Evolutionary conservation across 768 basidiomycete species (phyloP).

Genomic region (Suillus hirtellus): DNA sequence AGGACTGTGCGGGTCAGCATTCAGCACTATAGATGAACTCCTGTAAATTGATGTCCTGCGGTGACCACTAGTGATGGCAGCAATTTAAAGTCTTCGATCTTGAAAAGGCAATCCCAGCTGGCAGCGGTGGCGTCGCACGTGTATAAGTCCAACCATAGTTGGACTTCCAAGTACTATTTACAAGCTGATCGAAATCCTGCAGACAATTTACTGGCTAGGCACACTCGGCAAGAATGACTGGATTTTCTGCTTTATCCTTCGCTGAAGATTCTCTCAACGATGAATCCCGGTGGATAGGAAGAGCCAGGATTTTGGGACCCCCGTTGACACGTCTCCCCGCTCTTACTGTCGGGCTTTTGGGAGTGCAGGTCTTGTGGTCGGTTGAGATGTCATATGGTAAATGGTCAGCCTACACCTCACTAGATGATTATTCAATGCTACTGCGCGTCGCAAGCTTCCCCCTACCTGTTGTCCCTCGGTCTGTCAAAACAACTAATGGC

Average conservation of each 20-base stretch:
- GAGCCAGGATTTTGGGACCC: slow-evolving; percentile 66
- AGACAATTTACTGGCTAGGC: neutral
- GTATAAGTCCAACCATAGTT: neutral
- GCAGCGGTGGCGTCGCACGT: neutral
- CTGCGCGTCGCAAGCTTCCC: slow-evolving; percentile 52
- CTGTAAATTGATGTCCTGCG: neutral
- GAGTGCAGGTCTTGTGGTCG: slow-evolving; percentile 90
- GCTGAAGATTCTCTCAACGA: slow-evolving; percentile 41
- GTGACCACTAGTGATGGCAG: slow-evolving; percentile 25
- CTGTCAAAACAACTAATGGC: slow-evolving; percentile 86
- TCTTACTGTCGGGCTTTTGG: slow-evolving; percentile 77
- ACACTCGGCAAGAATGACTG: slow-evolving; percentile 39
- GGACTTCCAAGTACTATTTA: neutral
- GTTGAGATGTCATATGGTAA: slow-evolving; percentile 91
- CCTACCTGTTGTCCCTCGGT: slow-evolving; percentile 88
- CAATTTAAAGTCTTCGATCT: neutral
- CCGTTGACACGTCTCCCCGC: slow-evolving; percentile 64
- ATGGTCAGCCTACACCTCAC: slow-evolving; percentile 42
- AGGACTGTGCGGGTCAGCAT: slow-evolving; percentile 4
- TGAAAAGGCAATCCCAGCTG: neutral
- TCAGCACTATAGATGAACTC: slow-evolving; percentile 3
- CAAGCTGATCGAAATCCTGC: neutral
- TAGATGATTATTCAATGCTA: neutral
- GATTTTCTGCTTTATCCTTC: slow-evolving; percentile 47
- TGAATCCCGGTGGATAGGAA: slow-evolving; percentile 47